Base-by-base conservation (phyloP, 2,329 filamentous ascomycete genomes). In the Phyllosticta ampelicida region DNA sequence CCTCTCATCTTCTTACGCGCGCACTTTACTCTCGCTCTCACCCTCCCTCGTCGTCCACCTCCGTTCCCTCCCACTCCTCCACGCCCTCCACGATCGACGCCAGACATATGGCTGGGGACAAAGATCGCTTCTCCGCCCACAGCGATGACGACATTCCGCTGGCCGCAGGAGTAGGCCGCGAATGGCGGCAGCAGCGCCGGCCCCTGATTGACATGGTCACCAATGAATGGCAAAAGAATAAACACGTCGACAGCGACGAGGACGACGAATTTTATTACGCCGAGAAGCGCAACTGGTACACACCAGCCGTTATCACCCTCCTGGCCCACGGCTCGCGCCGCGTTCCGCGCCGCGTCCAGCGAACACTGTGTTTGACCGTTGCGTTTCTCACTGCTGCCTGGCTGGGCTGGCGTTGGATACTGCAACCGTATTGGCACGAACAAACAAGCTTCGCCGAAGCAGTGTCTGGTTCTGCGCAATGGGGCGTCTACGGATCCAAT, bases 401-500 rank as follows among this genome's bases (percentile, higher is more conserved):
- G 48, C 62, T 68, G 53, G 62, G 72, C 36, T 78, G 73, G 73
- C 66, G 61, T 49, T 64, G 60, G 19, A 69, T 69, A 52, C 50
- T 77, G 23, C 67, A 70, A 8, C 74, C 75, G 6, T 65, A 60
- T 36, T 65, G 70, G 63, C 60, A 66, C 8, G 67, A 70, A 19
- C 66, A 73, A 48, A 67, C 62, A 60, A 63, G 67, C 30, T 68
- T 73, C 50, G 57, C 71, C 52, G 63, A 65, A 49, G 67, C 69
- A 5, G 73, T 77, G 65, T 64, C 70, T 21, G 58, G 59, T 26
- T 52, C 60, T 29, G 65, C 53, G 44, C 64, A 51, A 20, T 54
- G 62, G 8, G 64, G 65, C 58, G 60, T 61, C 65, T 80, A 77
- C 64, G 78, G 78, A 2, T 65, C 67, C 29, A 81, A 80, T 62